phyloP scores from a whole-genome alignment of 1,139 yeast species.

The Pichia sp. region DNA sequence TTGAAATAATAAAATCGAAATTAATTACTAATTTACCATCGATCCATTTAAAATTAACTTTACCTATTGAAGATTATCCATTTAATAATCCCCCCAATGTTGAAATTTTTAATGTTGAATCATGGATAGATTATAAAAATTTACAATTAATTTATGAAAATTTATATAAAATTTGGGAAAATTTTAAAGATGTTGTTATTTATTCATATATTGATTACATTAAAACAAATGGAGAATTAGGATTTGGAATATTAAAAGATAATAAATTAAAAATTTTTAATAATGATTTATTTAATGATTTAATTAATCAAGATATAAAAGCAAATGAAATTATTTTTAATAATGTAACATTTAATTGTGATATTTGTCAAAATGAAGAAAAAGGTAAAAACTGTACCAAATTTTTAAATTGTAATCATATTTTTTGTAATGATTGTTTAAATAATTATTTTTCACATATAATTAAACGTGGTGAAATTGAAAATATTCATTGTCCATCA shows the following conservation, averaged over 20 bases:
- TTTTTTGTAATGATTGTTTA: conserved; percentile 49
- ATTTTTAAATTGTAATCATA: conserved; percentile 45
- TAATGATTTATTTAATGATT: conserved; percentile 18
- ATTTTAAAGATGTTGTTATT: conserved; percentile 37
- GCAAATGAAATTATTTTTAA: conserved; percentile 33
- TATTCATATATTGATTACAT: conserved; percentile 43
- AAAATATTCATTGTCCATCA: conserved; percentile 55
- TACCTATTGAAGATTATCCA: conserved; percentile 27
- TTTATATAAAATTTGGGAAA: conserved; percentile 34
- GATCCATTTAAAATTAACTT: neutral
- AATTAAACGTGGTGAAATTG: conserved; percentile 47
- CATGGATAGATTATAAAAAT: conserved; percentile 28
- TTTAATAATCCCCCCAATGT: conserved; percentile 10
- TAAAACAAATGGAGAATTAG: conserved; percentile 28
- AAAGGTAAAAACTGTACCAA: conserved; percentile 43
- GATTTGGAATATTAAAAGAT: conserved; percentile 20
- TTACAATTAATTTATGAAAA: conserved; percentile 20
- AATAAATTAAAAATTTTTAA: conserved; percentile 13
- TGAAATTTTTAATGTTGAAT: neutral
- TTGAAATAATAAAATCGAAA: neutral
- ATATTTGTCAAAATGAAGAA: conserved; percentile 49
- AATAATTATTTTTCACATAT: conserved; percentile 39
- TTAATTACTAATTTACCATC: neutral
- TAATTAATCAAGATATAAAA: conserved; percentile 21
- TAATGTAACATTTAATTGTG: conserved; percentile 43